Evolutionary conservation across 495 filamentous ascomycete species (phyloP).

Genomic region (Lasiosphaeria ovina): DNA sequence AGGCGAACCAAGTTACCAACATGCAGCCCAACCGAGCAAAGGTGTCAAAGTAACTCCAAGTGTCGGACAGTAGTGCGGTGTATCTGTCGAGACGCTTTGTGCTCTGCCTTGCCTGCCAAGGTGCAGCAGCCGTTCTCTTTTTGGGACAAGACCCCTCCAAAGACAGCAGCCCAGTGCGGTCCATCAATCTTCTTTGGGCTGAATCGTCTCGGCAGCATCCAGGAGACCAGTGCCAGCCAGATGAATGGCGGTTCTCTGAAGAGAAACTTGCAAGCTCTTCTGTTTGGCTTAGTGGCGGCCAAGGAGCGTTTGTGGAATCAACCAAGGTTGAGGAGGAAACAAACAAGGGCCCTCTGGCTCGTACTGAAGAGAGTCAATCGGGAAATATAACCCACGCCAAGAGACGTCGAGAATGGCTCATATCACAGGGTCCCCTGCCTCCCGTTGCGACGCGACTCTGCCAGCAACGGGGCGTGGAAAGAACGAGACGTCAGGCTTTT

Average conservation of each 20-base stretch:
- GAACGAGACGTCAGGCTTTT: neutral
- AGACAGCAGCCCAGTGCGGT: too few relatives aligned
- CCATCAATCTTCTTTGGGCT: too few relatives aligned
- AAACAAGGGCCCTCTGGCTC: neutral
- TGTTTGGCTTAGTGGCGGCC: slow-evolving; percentile 3
- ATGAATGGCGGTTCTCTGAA: neutral
- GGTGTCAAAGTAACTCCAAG: too few relatives aligned
- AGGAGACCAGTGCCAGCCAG: neutral
- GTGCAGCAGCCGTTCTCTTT: too few relatives aligned
- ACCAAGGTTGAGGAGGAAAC: neutral
- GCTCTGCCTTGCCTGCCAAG: too few relatives aligned
- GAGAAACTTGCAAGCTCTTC: slow-evolving; percentile 1
- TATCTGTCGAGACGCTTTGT: too few relatives aligned
- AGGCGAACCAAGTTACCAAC: too few relatives aligned
- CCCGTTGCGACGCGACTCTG: neutral
- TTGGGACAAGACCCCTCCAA: too few relatives aligned
- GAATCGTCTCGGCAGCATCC: neutral
- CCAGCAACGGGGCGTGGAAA: neutral
- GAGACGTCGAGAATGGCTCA: slow-evolving; percentile 2
- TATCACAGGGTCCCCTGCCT: neutral
- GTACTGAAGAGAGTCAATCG: neutral
- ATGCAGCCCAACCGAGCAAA: too few relatives aligned
- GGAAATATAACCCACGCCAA: slow-evolving; percentile 9
- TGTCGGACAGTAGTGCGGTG: too few relatives aligned
- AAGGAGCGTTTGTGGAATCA: slow-evolving; percentile 1